Evolutionary conservation across 192 early-diverging fungal genomes (phyloP).

Genomic region (Geosiphon pyriformis): DNA sequence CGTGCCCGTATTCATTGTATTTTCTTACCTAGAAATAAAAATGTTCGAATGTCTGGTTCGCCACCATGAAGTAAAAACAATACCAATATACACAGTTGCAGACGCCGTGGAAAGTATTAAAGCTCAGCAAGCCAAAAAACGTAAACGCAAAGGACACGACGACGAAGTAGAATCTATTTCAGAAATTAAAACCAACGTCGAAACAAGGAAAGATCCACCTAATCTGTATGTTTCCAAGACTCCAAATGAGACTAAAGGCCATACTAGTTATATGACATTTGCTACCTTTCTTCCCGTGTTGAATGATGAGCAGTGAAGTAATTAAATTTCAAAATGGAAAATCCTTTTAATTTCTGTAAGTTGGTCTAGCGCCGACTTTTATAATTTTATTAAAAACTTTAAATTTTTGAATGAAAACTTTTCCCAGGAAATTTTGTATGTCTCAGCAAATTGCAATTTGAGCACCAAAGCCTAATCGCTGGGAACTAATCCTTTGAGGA

Average conservation of each 20-base stretch:
- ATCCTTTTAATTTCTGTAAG: too few relatives aligned
- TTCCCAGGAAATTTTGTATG: too few relatives aligned
- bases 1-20: too few relatives aligned
- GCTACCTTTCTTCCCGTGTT: slow-evolving; percentile 63
- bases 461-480: too few relatives aligned
- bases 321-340: too few relatives aligned
- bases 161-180: slow-evolving; percentile 12
- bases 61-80: slow-evolving; percentile 63
- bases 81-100: slow-evolving; percentile 58
- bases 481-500: too few relatives aligned
- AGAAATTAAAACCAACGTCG: not conserved
- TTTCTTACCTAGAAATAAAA: slow-evolving; percentile 28
- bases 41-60: slow-evolving; percentile 95
- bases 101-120: slow-evolving; percentile 49
- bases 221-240: slow-evolving; percentile 61
- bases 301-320: not conserved
- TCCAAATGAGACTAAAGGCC: slow-evolving; percentile 60
- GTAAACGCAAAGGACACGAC: slow-evolving; percentile 33
- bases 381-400: too few relatives aligned
- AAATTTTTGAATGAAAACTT: too few relatives aligned
- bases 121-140: slow-evolving; percentile 36
- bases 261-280: slow-evolving; percentile 95
- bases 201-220: slow-evolving; percentile 30
- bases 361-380: too few relatives aligned
- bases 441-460: too few relatives aligned